Conservation (phyloP, 495 filamentous ascomycete genomes). For the Daldinia grandis region DNA sequence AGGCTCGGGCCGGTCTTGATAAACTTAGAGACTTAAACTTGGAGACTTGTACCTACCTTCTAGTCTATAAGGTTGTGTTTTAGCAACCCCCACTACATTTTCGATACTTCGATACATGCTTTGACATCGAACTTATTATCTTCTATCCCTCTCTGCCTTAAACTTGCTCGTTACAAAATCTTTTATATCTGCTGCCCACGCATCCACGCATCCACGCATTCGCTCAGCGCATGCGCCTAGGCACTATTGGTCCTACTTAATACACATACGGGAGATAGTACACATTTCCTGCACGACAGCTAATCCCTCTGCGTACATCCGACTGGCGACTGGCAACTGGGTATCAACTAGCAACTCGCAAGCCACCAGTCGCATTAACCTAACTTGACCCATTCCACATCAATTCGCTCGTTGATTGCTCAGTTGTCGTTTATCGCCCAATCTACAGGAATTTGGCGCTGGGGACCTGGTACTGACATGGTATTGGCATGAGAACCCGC, state of each 20-base stretch:
- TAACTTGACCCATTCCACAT: slow-evolving; percentile 8
- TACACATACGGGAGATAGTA: not conserved
- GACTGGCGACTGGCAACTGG: slow-evolving; percentile 9
- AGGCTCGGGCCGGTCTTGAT: slow-evolving; percentile 38
- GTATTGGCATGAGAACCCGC: slow-evolving; percentile 12
- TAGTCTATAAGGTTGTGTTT: too few species aligned
- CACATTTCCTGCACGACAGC: not conserved
- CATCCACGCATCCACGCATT: not conserved
- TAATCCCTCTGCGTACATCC: not conserved
- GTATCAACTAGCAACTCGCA: slow-evolving; percentile 1
- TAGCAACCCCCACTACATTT: not conserved
- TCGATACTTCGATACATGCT: too few species aligned
- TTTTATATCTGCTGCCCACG: too few species aligned
- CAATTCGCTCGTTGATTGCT: slow-evolving; percentile 20
- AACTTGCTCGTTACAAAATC: too few species aligned
- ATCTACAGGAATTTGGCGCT: slow-evolving; percentile 35
- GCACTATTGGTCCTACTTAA: not conserved
- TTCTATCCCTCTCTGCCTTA: too few species aligned
- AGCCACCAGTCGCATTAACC: not conserved
- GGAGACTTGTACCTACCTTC: not conserved
- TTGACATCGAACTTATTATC: too few species aligned
- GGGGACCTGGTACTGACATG: slow-evolving; percentile 17
- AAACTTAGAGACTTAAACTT: slow-evolving; percentile 4
- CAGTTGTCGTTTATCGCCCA: slow-evolving; percentile 26
- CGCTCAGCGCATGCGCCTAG: not conserved